These are phyloP conservation scores for Trametopsis cervina DNA, from an alignment of 768 basidiomycete genomes.

Conservation along the genomic window DNA sequence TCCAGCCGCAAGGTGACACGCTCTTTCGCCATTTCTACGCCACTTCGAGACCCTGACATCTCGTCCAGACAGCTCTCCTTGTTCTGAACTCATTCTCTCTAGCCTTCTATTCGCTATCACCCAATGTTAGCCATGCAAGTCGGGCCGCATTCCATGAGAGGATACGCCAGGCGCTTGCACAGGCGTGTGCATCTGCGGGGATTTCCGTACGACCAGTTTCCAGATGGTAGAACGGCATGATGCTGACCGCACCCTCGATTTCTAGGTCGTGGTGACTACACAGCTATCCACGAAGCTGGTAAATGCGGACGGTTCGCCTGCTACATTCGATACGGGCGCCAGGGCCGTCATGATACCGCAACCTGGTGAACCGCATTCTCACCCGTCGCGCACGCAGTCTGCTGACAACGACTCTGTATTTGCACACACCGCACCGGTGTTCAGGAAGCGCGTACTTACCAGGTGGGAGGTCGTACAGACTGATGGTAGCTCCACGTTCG, in stretches of 20 bases:
- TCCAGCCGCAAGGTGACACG: slow-evolving; percentile 38
- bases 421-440: not conserved
- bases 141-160: slow-evolving; percentile 40
- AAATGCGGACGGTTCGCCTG: slow-evolving; percentile 55
- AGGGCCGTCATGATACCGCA: slow-evolving; percentile 61
- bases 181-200: slow-evolving; percentile 37
- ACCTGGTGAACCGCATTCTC: slow-evolving; percentile 37
- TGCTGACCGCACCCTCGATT: slow-evolving; percentile 1
- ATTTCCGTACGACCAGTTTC: slow-evolving; percentile 38
- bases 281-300: slow-evolving; percentile 67
- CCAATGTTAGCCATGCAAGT: slow-evolving; percentile 31
- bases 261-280: slow-evolving; percentile 51
- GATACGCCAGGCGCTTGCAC: slow-evolving; percentile 47
- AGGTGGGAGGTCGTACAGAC: slow-evolving; percentile 34
- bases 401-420: slow-evolving; percentile 2
- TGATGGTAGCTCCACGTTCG: slow-evolving; percentile 34
- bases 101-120: slow-evolving; percentile 46
- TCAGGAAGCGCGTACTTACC: slow-evolving; percentile 31
- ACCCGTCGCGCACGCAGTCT: not conserved
- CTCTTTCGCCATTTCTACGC: slow-evolving; percentile 22
- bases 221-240: not conserved
- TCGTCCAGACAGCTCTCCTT: slow-evolving; percentile 46
- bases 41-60: not conserved
- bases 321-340: slow-evolving; percentile 58
- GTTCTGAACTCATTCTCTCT: slow-evolving; percentile 64